A percentile compares a stretch with the other conserved stretches of the same genome.
These are phyloP conservation scores for Flaveria robusta DNA, from an alignment of 129 eudicot species.

Conservation along the genomic window DNA sequence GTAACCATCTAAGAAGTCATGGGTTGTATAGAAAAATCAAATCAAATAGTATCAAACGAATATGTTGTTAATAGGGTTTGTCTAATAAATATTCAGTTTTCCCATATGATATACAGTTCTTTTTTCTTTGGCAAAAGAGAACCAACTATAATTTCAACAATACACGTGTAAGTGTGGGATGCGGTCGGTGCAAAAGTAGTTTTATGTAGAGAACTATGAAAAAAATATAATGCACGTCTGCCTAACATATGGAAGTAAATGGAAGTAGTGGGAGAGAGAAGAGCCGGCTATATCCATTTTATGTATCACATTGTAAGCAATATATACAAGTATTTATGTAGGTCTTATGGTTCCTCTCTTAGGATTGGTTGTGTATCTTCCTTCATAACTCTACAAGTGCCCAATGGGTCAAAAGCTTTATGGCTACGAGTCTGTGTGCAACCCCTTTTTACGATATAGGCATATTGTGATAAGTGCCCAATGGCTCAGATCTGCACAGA, in stretches of 20 bases:
- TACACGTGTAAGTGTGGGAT: not conserved
- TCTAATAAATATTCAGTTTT: constrained; percentile 34
- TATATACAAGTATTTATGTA: too few species aligned
- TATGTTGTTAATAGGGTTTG: constrained; percentile 32
- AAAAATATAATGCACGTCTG: too few species aligned
- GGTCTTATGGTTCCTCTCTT: too few species aligned
- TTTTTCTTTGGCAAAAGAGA: not conserved
- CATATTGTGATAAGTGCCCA: too few species aligned
- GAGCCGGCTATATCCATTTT: not conserved
- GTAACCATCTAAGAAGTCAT: constrained; percentile 21
- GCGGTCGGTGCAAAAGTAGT: too few species aligned
- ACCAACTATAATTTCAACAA: not conserved
- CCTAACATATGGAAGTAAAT: not conserved
- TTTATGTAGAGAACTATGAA: not conserved
- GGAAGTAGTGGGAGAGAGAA: not conserved
- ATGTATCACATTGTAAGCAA: not conserved
- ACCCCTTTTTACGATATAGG: not conserved
- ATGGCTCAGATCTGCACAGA: too few species aligned
- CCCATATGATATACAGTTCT: not conserved
- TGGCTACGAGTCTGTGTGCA: not conserved
- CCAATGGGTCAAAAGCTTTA: too few species aligned
- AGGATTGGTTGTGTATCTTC: too few species aligned
- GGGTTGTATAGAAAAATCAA: constrained; percentile 37
- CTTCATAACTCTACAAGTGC: too few species aligned
- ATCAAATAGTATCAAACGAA: constrained; percentile 3